phyloP scores from a whole-genome alignment of 2,329 filamentous ascomycete species.

The Penicillium sp. region DNA sequence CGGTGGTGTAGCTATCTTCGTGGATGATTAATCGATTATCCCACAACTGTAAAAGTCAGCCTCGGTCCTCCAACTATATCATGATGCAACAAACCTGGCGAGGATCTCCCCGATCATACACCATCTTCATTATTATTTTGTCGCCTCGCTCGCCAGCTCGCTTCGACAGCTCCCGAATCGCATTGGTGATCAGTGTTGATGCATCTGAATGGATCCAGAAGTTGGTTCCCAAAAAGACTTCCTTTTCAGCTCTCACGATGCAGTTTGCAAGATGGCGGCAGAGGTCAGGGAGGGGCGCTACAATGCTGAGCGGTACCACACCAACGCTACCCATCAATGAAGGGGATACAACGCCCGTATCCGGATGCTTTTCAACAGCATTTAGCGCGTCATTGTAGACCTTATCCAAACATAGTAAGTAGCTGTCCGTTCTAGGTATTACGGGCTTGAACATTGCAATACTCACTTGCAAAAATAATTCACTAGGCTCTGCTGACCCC shows the following conservation, averaged over 20 bases:
- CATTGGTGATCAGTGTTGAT: slow-evolving; percentile 68
- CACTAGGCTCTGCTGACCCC: slow-evolving; percentile 65
- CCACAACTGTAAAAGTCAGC: slow-evolving; percentile 43
- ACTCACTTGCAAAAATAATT: slow-evolving; percentile 66
- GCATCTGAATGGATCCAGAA: slow-evolving; percentile 75
- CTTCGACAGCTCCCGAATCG: slow-evolving; percentile 69
- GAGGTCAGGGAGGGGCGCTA: slow-evolving; percentile 72
- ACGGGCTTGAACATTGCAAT: neutral
- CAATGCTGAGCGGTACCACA: slow-evolving; percentile 69
- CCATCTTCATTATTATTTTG: slow-evolving; percentile 70
- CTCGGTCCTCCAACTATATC: neutral
- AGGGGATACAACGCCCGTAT: slow-evolving; percentile 59
- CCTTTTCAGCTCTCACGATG: slow-evolving; percentile 72
- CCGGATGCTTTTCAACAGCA: slow-evolving; percentile 41
- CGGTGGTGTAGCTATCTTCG: slow-evolving; percentile 62
- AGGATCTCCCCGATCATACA: slow-evolving; percentile 72
- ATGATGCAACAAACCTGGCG: slow-evolving; percentile 54
- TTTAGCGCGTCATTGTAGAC: slow-evolving; percentile 68
- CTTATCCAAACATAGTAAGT: slow-evolving; percentile 32
- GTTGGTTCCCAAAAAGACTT: slow-evolving; percentile 76
- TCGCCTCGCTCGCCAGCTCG: slow-evolving; percentile 63
- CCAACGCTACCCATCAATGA: slow-evolving; percentile 65
- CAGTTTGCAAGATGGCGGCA: slow-evolving; percentile 75
- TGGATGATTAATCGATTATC: slow-evolving; percentile 68
- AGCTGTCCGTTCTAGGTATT: neutral